Evolutionary conservation across 169 alveolate genomes (phyloP), one percentile per base, ranked within the genome.

Genomic region (Babesia sp.): DNA sequence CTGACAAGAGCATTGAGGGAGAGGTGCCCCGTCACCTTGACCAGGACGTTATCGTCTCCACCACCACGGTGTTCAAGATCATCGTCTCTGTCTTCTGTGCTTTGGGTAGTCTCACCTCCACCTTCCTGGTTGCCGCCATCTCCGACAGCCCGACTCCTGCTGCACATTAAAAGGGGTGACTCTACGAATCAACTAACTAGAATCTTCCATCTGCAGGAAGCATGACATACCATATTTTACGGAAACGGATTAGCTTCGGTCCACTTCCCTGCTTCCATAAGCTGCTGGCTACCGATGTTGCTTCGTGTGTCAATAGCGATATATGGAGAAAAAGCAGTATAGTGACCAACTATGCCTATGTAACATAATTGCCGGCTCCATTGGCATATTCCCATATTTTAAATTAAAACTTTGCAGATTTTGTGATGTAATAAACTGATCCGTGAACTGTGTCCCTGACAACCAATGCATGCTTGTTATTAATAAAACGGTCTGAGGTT

Each of bases 1-100:
- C 74, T 16, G 74, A 64, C 61, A 41, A 31, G 74, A 31, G 63
- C 59, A 64, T 64, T 22, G 54, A 26, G 28, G 74, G 31, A 2
- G 41, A 64, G 12, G 36, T 64, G 36, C 74, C 74, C 44, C 20
- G 16, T 11, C 31, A 45, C 48, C 61, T 64, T 18, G 74, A 48
- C 11, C 12, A 48, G 61, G 63, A 64, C 20, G 61, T 50, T 22
- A 28, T 31, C 3, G 74, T 64, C 28, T 64, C 74, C 18, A 48
- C 74, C 16, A 64, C 74, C 59, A 64, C 54, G 5, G 74, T 64
- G 20, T 64, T 64, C 74, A 29, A n/a, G 63, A 64, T 64, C 26
- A 46, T 64, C 22, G 61, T 46, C n/a, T 36, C 74, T 0, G 42
- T 44, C 51, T 48, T 64, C 63, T 64, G 74, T 31, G 63, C 61